phyloP scores from a whole-genome alignment of 495 filamentous ascomycete genomes.

The Clavariopsis aquatica region DNA sequence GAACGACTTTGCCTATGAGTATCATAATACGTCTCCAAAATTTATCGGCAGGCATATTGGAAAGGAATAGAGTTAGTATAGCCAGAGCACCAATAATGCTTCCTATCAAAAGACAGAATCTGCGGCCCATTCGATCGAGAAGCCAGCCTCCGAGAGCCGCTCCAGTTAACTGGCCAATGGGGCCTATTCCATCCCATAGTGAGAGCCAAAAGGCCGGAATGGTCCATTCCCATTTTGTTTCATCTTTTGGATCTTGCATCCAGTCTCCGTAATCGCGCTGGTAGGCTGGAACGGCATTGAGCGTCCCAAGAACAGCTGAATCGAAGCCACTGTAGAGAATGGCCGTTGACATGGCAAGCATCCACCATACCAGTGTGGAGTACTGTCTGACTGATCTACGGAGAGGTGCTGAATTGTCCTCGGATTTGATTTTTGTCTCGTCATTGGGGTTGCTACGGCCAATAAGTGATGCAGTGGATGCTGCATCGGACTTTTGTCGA shows the following conservation, averaged over 20 bases:
- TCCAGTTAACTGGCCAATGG: slow-evolving; percentile 15
- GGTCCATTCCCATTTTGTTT: slow-evolving; percentile 13
- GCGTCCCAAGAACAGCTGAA: slow-evolving; percentile 4
- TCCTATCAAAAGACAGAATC: slow-evolving; percentile 9
- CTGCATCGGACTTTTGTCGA: not conserved
- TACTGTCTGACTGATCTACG: slow-evolving; percentile 11
- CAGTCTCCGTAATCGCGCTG: slow-evolving; percentile 14
- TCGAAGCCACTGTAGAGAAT: slow-evolving; percentile 17
- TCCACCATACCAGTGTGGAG: slow-evolving; percentile 10
- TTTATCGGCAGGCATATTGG: slow-evolving; percentile 5
- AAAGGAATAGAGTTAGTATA: slow-evolving; percentile 7
- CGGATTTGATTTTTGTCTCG: not conserved
- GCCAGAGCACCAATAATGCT: slow-evolving; percentile 7
- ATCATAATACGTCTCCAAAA: slow-evolving; percentile 12
- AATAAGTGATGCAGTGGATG: slow-evolving; percentile 1
- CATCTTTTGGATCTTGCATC: not conserved
- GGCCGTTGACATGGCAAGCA: slow-evolving; percentile 6
- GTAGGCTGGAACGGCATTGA: not conserved
- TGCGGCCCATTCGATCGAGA: slow-evolving; percentile 18
- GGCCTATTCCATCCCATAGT: slow-evolving; percentile 12
- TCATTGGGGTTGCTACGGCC: not conserved
- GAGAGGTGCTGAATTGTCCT: slow-evolving; percentile 11
- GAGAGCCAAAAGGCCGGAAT: slow-evolving; percentile 25
- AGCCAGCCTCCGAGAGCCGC: slow-evolving; percentile 7
- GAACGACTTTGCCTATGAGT: slow-evolving; percentile 21